phyloP scores from a whole-genome alignment of 805 yeast genomes.

The Nakazawaea pomicola region DNA sequence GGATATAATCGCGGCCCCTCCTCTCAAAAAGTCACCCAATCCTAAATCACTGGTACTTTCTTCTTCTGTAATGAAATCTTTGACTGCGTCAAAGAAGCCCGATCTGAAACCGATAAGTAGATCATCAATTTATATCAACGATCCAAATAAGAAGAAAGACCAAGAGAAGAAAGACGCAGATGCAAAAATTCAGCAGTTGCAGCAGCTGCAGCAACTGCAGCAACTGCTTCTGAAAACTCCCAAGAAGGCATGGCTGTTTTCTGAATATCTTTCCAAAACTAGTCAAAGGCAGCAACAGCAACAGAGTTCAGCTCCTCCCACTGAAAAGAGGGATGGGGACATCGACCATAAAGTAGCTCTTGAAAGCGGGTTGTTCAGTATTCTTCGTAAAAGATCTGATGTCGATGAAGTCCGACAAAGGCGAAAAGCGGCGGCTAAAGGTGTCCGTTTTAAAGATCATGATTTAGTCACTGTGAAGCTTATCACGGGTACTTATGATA shows the following conservation, averaged over 20 bases:
- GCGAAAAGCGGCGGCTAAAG: conserved; percentile 6
- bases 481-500: conserved; percentile 1
- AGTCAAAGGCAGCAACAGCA: background rate
- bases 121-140: conserved; percentile 8
- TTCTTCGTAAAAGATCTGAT: conserved; percentile 1
- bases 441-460: conserved; percentile 11
- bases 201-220: background rate
- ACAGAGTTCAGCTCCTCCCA: background rate
- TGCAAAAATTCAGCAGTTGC: background rate
- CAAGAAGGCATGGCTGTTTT: conserved; percentile 6
- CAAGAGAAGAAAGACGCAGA: background rate
- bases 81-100: background rate
- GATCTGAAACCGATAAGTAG: background rate
- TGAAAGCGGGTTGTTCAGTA: conserved; percentile 6
- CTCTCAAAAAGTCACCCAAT: conserved; percentile 1
- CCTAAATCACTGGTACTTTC: background rate
- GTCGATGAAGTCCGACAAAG: background rate
- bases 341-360: background rate
- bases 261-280: conserved; percentile 4
- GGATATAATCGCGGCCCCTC: conserved; percentile 15
- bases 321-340: background rate
- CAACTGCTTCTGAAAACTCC: no score
- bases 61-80: conserved; percentile 6
- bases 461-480: conserved; percentile 7
- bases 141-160: conserved; percentile 1